Evolutionary conservation across 2,329 filamentous ascomycete species (phyloP).

Genomic region (Beauveria sp.): DNA sequence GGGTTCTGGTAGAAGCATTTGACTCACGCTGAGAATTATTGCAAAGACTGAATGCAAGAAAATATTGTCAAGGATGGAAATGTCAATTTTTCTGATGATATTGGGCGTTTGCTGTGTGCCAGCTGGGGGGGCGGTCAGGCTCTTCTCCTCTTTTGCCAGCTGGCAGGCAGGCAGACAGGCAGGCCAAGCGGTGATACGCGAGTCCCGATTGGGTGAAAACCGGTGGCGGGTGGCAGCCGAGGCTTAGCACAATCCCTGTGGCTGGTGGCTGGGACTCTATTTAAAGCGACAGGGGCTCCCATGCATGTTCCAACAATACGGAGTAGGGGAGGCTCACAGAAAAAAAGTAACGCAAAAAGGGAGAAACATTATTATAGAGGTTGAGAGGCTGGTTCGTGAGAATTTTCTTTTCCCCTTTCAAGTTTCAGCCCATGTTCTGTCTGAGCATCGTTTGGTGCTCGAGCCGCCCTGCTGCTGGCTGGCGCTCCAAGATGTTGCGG

Average conservation of each 20-base stretch:
- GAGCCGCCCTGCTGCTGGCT: neutral
- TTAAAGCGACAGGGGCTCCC: neutral
- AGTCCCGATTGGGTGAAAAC: slow-evolving; percentile 1
- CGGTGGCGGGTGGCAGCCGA: slow-evolving; percentile 4
- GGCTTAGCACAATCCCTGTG: slow-evolving; percentile 1
- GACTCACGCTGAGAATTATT: neutral
- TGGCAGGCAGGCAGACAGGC: neutral
- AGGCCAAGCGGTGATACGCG: neutral
- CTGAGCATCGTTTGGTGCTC: neutral
- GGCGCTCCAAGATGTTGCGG: too few species aligned
- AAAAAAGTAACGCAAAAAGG: neutral
- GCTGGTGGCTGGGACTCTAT: slow-evolving; percentile 8
- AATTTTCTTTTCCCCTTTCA: neutral
- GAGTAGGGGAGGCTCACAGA: too few species aligned
- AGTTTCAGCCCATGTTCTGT: neutral
- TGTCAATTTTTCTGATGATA: neutral
- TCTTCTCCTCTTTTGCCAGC: slow-evolving; percentile 1
- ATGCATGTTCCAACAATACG: neutral
- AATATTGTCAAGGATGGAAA: neutral
- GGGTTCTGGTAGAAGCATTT: neutral
- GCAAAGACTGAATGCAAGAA: neutral
- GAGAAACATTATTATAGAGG: slow-evolving; percentile 1
- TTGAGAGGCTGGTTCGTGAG: slow-evolving; percentile 4
- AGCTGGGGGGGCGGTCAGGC: neutral
- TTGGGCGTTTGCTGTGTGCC: slow-evolving; percentile 2